Base-by-base conservation (phyloP, 78 protist species). In the Tieghemostelium lacteum region DNA sequence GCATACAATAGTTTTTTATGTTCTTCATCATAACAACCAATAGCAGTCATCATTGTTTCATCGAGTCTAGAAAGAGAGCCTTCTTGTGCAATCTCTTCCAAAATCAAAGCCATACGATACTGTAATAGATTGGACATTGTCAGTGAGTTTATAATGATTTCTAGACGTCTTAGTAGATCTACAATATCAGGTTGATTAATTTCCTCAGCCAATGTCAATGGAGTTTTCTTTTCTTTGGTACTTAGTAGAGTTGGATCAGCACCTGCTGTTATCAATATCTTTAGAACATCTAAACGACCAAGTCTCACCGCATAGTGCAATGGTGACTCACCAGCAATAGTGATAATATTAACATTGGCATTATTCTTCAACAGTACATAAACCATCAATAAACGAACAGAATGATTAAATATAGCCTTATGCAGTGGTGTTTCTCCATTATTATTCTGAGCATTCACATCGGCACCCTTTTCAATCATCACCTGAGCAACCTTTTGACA, bases 361-460 rank as follows among this genome's bases (percentile, higher is more conserved):
- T 75, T 69, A 28, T 78, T 93, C 28, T 73, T 76, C 2, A 87
- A 3, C 10, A 93, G 70, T 2, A 60, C 70, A 20, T 52, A 50
- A 20, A 93, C 77, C 92, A 93, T 74, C 33, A 93, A 24, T 20
- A 85, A 40, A 42, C 95, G 87, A 6, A 93, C 87, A 36, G 69
- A 29, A 57, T 64, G 77, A 45, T 93, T 93, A 37, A 87, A 87
- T 36, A 85, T 73, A 0, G 95, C 95, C 70, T 93, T 86, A 71
- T 87, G 89, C 1, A 93, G 54, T 26, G 95, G 89, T 17, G 95
- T 69, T 64, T 93, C 95, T 22, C 95, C 95, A 24, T 45, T 74
- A 20, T 52, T 34, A 29, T 93, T 93, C 57, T 64, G 73, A 10
- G 42, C 92, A 52, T 93, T 93, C 4, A 93, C 93, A 52, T 74